Evolutionary conservation across 2,329 filamentous ascomycete genomes (phyloP), one percentile per base, ranked within the genome.

Genomic region (Aspergillus sp.): DNA sequence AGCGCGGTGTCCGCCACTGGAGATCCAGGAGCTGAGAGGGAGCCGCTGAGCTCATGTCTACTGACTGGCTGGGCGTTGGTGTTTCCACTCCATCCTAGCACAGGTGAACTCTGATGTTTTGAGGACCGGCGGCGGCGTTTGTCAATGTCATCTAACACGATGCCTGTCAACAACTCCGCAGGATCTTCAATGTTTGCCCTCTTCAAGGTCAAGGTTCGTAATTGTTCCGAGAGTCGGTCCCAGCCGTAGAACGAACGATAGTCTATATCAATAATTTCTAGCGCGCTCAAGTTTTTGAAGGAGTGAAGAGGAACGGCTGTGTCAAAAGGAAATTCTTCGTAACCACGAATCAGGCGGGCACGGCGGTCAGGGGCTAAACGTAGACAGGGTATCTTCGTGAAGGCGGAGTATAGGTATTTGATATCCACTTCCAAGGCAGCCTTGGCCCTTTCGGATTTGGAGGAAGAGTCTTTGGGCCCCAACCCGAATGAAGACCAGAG

Each of bases 301-400:
- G 90, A 90, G 73, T 96, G 89, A n/a, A 99, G 82, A 19, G 95
- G 95, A 31, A 99, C 95, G 19, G 95, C 95, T 23, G 91, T 96
- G 75, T 99, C 95, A 74, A 98, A 97, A 3, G 95, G 95, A 66
- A 98, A 99, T 75, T 97, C 93, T 75, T 99, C 95, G 71, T 95
- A 98, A 27, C 93, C 93, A 64, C 88, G 85, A 66, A 99, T 97
- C 60, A 97, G 80, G 53, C 90, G 88, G 49, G 93, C 93, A 65
- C 91, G 90, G 80, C 92, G 93, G 75, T 99, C 95, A n/a, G 93
- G 93, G 27, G 93, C 88, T 55, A 99, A 81, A 63, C 89, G 87
- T 62, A 99, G 80, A 70, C 91, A 96, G 0, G 95, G 95, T 44
- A 99, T 96, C 78, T 98, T 99, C 70, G 95, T 99, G 72, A 98